Base-by-base conservation (phyloP, 1,284 basidiomycete species). In the Agroathelia rolfsii region DNA sequence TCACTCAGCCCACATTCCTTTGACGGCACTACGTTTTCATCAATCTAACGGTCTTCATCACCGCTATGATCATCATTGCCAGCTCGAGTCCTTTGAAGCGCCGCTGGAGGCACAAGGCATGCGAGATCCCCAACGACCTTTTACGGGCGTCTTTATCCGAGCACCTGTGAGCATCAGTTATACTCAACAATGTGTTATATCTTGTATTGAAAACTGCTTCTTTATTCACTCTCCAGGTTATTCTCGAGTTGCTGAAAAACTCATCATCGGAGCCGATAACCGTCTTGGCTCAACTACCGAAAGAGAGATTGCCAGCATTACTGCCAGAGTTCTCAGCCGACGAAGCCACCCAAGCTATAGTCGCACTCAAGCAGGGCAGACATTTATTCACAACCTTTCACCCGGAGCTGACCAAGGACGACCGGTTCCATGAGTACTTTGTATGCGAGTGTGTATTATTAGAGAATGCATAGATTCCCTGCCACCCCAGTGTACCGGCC, bases 301-400 rank as follows among this genome's bases (percentile, higher is more conserved):
- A 66, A 2, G 58, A 64, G 17, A 59, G 76, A 3, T 60, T 77
- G 9, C 84, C 80, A 0, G 62, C 53, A 14, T 58, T 66, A 2
- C 58, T 68, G 34, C 47, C 53, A 7, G 48, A 47, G 8, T 41
- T 49, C 2, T 28, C 43, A 13, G 21, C 40, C 6, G 47, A 58
- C 28, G 56, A 57, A 38, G 58, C 51, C 78, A 73, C 47, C 67
- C 71, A 35, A 75, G 66, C 72, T 6, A 73, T 88, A 38, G 93
- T 97, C 30, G 93, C 92, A 15, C 58, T 95, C 11, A 72, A 80
- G 8, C 88, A 95, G 53, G 90, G 90, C 12, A 66, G 66, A 24
- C 79, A 92, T 50, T 62, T 97, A 32, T 69, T 92, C 18, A 94
- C 92, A 2, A 87, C 80, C 2, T 97, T 97, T 63, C 94, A 97